A percentile compares a stretch with the other conserved stretches of the same genome.
phyloP scores from a whole-genome alignment of 2,329 filamentous ascomycete genomes.

The Scedosporium boydii region DNA sequence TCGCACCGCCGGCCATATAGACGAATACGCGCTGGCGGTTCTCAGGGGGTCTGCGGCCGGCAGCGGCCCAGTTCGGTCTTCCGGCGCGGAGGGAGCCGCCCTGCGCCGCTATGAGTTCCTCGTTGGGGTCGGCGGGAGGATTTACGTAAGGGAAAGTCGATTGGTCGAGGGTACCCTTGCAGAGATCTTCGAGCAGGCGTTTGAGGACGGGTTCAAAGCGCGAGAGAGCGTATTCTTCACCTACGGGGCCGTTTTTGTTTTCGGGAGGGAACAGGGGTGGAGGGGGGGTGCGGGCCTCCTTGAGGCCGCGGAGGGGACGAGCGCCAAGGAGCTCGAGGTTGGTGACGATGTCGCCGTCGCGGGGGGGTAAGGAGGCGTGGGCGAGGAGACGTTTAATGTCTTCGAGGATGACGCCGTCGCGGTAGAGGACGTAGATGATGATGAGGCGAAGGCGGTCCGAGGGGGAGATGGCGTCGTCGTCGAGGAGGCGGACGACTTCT shows the following conservation, averaged over 20 bases:
- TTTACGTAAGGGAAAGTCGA: conserved; percentile 63
- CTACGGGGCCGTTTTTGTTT: conserved; percentile 36
- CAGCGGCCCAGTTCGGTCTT: conserved; percentile 91
- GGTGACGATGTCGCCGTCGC: conserved; percentile 61
- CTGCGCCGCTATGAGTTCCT: conserved; percentile 44
- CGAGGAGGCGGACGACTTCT: conserved; percentile 76
- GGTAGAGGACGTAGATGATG: conserved; percentile 75
- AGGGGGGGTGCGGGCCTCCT: conserved; percentile 60
- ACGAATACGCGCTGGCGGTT: conserved; percentile 86
- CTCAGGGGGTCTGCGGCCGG: conserved; percentile 61
- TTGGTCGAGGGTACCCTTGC: conserved; percentile 57
- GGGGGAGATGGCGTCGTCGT: conserved; percentile 65
- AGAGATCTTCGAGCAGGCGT: conserved; percentile 67
- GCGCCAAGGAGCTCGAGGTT: conserved; percentile 80
- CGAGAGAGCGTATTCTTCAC: conserved; percentile 77
- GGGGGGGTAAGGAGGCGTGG: conserved; percentile 68
- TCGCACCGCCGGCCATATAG: conserved; percentile 92
- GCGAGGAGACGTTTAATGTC: conserved; percentile 78
- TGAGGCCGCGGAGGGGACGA: conserved; percentile 57
- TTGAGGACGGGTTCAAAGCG: conserved; percentile 78
- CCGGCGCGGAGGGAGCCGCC: conserved; percentile 78
- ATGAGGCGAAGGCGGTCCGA: conserved; percentile 77
- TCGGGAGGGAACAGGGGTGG: conserved; percentile 58
- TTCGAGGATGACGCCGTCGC: conserved; percentile 72
- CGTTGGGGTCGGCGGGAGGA: conserved; percentile 54